Base-by-base conservation (phyloP, 208 protist species). In the Trypanosoma grayi region DNA sequence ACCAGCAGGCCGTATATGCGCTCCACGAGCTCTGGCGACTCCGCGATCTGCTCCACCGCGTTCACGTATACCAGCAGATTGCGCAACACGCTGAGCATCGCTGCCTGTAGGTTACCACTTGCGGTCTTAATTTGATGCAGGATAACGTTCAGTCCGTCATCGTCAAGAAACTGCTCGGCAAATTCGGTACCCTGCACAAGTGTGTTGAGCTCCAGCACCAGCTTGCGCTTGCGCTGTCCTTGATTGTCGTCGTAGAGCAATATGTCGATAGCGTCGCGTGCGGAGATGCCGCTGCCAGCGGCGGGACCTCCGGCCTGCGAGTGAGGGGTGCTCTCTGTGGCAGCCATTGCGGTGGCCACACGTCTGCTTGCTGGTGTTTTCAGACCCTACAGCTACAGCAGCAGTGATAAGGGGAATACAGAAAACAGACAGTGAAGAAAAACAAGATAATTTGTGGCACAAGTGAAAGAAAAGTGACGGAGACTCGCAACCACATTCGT, bases 31-130 rank as follows among this genome's bases (percentile, higher is more conserved):
- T 67, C 65, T 22, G 56, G 66, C 13, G 65, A 57, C 30, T 78
- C 72, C 9, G 53, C 57, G 18, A 73, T 65, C 39, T 78, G 72
- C 43, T 78, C 72, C 33, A 78, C 66, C 2, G 72, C 72, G 43
- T 78, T 78, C 24, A 73, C 60, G 50, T 75, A 78, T 13, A 78
- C 54, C 6, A 78, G 54, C 22, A 78, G 45, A 39, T 55, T 69
- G 41, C 60, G 51, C 30, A 74, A 31, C 8, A 74, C 56, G n/a
- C 58, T 30, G 2, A 78, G 52, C 47, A 78, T 59, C 10, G 56
- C 63, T 3, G 54, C 66, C 59, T 78, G 65, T 2, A 69, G 24
- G 14, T 57, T 66, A 44, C 67, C 67, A 36, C 50, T 68, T 16
- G 50, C 59, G 5, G 54, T 52, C 25, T 50, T 61, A 39, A 78